Evolutionary conservation across 306 rosid genomes (phyloP).

Genomic region (Castanea crenata): DNA sequence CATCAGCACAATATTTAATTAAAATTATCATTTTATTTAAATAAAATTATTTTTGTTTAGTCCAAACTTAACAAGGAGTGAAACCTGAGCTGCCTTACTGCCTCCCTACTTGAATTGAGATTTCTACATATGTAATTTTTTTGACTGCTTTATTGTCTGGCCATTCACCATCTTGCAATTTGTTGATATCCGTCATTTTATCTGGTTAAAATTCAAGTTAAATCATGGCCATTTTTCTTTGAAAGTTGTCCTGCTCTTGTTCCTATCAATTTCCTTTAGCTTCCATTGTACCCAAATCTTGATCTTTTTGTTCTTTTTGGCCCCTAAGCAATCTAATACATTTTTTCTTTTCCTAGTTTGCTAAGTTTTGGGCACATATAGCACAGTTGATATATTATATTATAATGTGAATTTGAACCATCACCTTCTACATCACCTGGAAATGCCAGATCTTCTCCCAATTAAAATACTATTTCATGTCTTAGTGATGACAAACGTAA

Average conservation of each 20-base stretch:
- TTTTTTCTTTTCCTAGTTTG: neutral
- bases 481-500: too few species aligned
- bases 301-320: neutral
- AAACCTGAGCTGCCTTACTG: neutral
- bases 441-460: neutral
- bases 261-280: neutral
- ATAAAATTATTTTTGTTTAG: too few species aligned
- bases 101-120: slow-evolving; percentile 7
- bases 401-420: neutral
- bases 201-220: neutral
- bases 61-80: too few species aligned
- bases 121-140: neutral
- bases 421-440: neutral
- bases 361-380: slow-evolving; percentile 6
- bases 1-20: too few species aligned
- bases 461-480: too few species aligned
- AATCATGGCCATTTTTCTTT: neutral
- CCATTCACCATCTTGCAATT: neutral
- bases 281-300: neutral
- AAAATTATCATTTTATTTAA: too few species aligned
- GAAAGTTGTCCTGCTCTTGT: slow-evolving; percentile 5
- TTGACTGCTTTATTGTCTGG: neutral
- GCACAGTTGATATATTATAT: neutral
- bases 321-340: neutral
- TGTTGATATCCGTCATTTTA: neutral